Base-by-base conservation (phyloP, 2,329 filamentous ascomycete genomes). In the Pseudogymnoascus sp. region DNA sequence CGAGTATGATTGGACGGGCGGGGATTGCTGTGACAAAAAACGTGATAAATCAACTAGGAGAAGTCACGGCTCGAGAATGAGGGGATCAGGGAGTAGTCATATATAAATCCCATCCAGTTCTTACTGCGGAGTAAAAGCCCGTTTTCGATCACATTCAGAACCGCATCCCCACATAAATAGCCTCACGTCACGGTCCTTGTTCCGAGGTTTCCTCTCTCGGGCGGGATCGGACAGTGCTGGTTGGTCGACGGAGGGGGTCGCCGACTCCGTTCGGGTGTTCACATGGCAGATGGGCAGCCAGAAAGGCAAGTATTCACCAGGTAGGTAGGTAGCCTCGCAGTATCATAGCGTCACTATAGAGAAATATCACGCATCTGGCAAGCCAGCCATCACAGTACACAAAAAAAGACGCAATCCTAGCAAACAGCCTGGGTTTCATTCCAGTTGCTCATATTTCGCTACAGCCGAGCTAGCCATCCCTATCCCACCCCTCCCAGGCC, bases 371-470 rank as follows among this genome's bases (percentile, higher is more conserved):
- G 43, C 43, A 50, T 50, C 22, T 41, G 6, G 9, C 8, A 25
- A 12, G 11, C 25, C 38, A n/a, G 6, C 18, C 43, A 50, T 30
- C 43, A 50, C 41, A 47, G 20, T 12, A 50, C 22, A 25, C 22
- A 50, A 4, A 32, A 41, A 41, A 20, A 9, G 4, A 50, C 9
- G 18, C n/a, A 50, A 28, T 9, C 4, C 14, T 30, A 50, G 25
- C 43, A 50, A 50, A 50, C 43, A 25, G 43, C 25, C 43, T 50
- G 43, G 43, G 30, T 50, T 30, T 50, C 43, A 50, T 50, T 50
- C 43, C 22, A 61, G 28, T 38, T 59, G 60, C 60, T 61, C 60
- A 61, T 61, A 59, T 35, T 61, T 59, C 60, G 60, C 60, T 61
- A 61, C 41, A 61, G 60, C 60, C 54, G 60, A 61, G 60, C 60